Base-by-base conservation (phyloP, 345 rosid species). In the Hirschfeldia incana region DNA sequence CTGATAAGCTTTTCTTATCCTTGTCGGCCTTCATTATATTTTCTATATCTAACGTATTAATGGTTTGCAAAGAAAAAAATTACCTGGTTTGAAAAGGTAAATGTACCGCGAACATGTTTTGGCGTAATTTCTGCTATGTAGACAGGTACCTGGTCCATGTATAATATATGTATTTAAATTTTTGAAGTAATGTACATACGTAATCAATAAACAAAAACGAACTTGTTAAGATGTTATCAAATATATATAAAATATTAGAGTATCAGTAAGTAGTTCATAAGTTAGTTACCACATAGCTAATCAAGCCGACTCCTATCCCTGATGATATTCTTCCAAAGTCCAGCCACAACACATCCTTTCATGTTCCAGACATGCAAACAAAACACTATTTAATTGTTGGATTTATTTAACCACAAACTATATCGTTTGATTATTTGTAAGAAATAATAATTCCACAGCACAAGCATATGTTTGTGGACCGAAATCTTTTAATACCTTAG, bases 221-320 rank as follows among this genome's bases (percentile, higher is more conserved):
- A 39, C 9, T 17, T 29, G 34, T 30, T 17, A 44, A 21, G 21
- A 9, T 21, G 21, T 46, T 9, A 58, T 59, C n/a, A 55, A 9
- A 55, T 61, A 12, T 29, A 59, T 27, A 26, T 10, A 21, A 70
- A 3, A 15, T 1, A 42, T 11, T 13, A 60, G n/a, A 49, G 57
- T 49, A 49, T 49, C 57, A 49, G 70, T 26, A 12, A 57, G 62
- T 8, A 27, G 67, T 27, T 11, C 53, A 11, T 8, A 77, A 65
- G 68, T 34, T 74, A 28, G 63, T 51, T 84, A 87, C 86, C 88
- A 69, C 85, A 77, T 88, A 88, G 65, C 60, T 57, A 33, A 67
- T 44, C 49, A 86, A 37, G 13, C 86, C 89, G 64, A 69, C n/a
- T 36, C 85, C 91, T 30, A 86, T 11, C 46, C 89, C 88, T 2